phyloP scores from a whole-genome alignment of 352 stramenopile genomes.

The Globisporangium perplexum region DNA sequence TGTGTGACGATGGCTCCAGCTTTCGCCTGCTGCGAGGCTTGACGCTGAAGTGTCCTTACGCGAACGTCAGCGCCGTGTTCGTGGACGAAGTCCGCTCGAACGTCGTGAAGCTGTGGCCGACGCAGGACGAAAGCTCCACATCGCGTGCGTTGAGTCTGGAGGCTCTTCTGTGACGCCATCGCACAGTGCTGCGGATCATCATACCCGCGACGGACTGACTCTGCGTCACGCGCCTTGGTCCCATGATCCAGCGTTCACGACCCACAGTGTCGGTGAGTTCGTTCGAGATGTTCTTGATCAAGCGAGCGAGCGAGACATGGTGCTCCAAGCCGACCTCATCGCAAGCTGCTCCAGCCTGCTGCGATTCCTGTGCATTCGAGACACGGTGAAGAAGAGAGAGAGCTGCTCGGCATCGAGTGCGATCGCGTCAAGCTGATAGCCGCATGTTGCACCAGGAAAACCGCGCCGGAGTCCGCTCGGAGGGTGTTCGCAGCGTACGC shows the following conservation, averaged over 20 bases:
- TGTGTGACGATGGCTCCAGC: constrained; percentile 11
- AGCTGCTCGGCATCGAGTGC: no score
- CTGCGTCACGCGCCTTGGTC: not conserved
- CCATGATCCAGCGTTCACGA: constrained; percentile 3
- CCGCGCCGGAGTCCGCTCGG: constrained; percentile 23
- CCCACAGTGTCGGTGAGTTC: constrained; percentile 18
- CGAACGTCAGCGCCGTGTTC: constrained; percentile 58
- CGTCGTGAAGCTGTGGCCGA: constrained; percentile 34
- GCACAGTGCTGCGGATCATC: not conserved
- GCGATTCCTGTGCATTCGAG: constrained; percentile 55
- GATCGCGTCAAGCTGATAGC: no score
- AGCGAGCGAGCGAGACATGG: constrained; percentile 50
- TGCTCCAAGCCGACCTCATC: constrained; percentile 53
- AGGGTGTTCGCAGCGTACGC: constrained; percentile 8
- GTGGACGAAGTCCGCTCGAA: constrained; percentile 55
- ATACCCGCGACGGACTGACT: not conserved
- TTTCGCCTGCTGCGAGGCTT: constrained; percentile 45
- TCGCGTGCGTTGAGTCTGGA: constrained; percentile 29
- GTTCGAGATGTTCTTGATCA: constrained; percentile 28
- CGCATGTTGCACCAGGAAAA: constrained; percentile 20
- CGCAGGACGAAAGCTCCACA: constrained; percentile 3
- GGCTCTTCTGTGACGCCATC: not conserved
- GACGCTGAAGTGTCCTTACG: constrained; percentile 56
- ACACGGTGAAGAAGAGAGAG: constrained; percentile 28
- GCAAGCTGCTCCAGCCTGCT: constrained; percentile 62